Evolutionary conservation across 371 early-diverging fungal genomes (phyloP).

Genomic region (Parasitella parasitica): DNA sequence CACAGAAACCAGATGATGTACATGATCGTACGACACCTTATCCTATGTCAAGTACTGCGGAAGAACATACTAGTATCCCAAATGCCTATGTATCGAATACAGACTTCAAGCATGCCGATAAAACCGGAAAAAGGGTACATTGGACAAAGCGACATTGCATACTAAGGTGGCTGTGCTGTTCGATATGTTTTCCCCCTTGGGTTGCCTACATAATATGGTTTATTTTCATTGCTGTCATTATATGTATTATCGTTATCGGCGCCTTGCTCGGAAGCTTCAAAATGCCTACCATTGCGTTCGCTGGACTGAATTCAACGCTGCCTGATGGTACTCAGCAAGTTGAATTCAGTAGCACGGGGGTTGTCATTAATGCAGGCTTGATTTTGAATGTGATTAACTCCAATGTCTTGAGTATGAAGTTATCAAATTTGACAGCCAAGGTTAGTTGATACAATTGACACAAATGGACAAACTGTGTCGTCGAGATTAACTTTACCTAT

Average conservation of each 20-base stretch:
- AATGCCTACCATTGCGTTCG: conserved; percentile 26
- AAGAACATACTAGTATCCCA: background rate
- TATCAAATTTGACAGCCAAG: conserved; percentile 40
- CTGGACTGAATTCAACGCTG: conserved; percentile 1
- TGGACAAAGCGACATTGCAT: background rate
- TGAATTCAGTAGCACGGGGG: background rate
- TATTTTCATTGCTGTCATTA: conserved; percentile 25
- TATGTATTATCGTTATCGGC: conserved; percentile 24
- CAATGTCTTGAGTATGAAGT: conserved; percentile 42
- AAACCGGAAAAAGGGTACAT: background rate
- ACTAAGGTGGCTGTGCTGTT: background rate
- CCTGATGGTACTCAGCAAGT: background rate
- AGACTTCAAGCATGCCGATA: background rate
- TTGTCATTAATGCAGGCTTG: conserved; percentile 22
- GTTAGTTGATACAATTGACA: conserved; percentile 20
- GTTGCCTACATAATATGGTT: conserved; percentile 25
- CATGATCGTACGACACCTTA: background rate
- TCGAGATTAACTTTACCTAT: background rate
- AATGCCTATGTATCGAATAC: background rate
- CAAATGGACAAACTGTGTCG: background rate
- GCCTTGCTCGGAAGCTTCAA: conserved; percentile 25
- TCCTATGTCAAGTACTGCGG: background rate
- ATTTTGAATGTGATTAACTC: conserved; percentile 40
- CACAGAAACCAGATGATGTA: background rate
- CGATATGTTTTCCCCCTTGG: conserved; percentile 20